A percentile compares a stretch with the other conserved stretches of the same genome.
phyloP scores from a whole-genome alignment of 2,329 filamentous ascomycete genomes.

The Cercospora sojina region DNA sequence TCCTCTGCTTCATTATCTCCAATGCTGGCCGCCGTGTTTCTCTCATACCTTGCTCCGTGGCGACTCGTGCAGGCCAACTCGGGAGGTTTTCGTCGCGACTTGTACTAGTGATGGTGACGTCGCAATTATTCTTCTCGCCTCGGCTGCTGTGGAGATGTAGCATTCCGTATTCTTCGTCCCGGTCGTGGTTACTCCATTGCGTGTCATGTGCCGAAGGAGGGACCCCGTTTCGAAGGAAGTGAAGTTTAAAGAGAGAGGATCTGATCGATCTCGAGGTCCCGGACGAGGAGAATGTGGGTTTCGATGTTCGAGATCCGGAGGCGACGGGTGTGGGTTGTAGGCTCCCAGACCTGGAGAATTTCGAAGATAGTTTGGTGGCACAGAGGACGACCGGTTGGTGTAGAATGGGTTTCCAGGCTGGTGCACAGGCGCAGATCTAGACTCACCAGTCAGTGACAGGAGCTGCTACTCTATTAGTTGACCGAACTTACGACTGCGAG shows the following conservation, averaged over 20 bases:
- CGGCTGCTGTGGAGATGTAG: slow-evolving; percentile 2
- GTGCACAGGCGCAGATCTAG: slow-evolving; percentile 42
- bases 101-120: not conserved
- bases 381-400: slow-evolving; percentile 28
- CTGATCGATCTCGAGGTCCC: slow-evolving; percentile 3
- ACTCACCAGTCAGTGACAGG: not conserved
- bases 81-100: not conserved
- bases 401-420: slow-evolving; percentile 39
- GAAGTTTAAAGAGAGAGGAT: not conserved
- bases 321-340: not conserved
- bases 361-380: slow-evolving; percentile 28
- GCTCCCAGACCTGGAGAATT: slow-evolving; percentile 21
- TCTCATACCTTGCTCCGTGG: not conserved
- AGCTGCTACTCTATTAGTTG: not conserved
- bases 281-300: not conserved
- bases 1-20: slow-evolving; percentile 26
- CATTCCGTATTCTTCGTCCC: slow-evolving; percentile 22
- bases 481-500: slow-evolving; percentile 44
- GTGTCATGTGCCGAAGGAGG: slow-evolving; percentile 11
- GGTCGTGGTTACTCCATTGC: slow-evolving; percentile 14
- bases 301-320: slow-evolving; percentile 1
- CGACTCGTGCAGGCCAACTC: not conserved
- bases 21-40: slow-evolving; percentile 7
- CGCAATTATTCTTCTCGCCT: not conserved
- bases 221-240: not conserved